Evolutionary conservation across 2,329 filamentous ascomycete genomes (phyloP).

Genomic region (Aspergillus piperis): DNA sequence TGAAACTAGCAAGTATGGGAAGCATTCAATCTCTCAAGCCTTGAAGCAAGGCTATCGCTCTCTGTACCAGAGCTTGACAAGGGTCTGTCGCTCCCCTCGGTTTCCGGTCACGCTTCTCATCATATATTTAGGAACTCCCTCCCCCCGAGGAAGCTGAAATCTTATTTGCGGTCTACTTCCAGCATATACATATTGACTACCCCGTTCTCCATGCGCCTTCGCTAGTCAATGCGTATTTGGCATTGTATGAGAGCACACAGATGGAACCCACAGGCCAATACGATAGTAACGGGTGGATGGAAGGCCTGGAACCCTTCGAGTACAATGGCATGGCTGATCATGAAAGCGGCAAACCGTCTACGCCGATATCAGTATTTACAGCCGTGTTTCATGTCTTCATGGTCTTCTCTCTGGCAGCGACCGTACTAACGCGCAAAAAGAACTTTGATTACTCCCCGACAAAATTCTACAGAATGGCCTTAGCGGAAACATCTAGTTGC

Average conservation of each 20-base stretch:
- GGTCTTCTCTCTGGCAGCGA: slow-evolving; percentile 39
- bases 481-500: slow-evolving; percentile 32
- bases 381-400: slow-evolving; percentile 38
- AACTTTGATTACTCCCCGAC: slow-evolving; percentile 39
- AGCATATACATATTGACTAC: slow-evolving; percentile 33
- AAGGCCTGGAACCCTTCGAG: slow-evolving; percentile 21
- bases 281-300: slow-evolving; percentile 30
- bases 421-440: slow-evolving; percentile 35
- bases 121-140: slow-evolving; percentile 23
- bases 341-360: slow-evolving; percentile 4
- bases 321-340: slow-evolving; percentile 29
- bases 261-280: slow-evolving; percentile 14
- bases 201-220: slow-evolving; percentile 33
- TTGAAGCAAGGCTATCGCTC: slow-evolving; percentile 6
- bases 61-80: slow-evolving; percentile 13
- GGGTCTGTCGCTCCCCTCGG: neutral
- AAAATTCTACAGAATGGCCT: slow-evolving; percentile 37
- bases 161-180: slow-evolving; percentile 29
- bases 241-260: slow-evolving; percentile 26
- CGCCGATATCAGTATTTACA: slow-evolving; percentile 19
- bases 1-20: neutral
- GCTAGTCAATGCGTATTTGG: slow-evolving; percentile 28
- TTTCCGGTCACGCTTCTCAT: neutral
- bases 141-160: slow-evolving; percentile 26
- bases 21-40: neutral